These are phyloP conservation scores for Cladorrhinum sp. DNA, from an alignment of 2,329 filamentous ascomycete genomes.

Conservation along the genomic window DNA sequence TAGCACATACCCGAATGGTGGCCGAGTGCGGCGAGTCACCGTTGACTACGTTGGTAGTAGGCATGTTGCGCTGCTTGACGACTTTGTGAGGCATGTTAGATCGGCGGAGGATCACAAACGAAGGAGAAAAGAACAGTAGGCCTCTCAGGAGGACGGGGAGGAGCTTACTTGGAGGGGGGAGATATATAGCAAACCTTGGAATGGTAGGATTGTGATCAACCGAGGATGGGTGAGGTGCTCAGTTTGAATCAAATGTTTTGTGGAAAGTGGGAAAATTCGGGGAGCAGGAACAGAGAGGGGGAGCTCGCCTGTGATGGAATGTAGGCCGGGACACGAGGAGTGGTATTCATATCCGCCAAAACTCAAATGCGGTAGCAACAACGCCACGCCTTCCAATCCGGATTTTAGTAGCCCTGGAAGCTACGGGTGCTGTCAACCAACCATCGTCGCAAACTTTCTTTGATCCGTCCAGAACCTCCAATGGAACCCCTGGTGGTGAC, in stretches of 20 bases:
- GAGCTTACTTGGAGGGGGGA: neutral
- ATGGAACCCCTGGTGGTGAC: neutral
- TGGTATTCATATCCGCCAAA: neutral
- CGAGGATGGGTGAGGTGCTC: neutral
- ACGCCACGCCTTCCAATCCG: neutral
- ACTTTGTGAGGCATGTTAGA: slow-evolving; percentile 10
- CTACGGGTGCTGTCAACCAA: neutral
- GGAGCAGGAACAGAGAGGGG: neutral
- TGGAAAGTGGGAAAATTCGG: neutral
- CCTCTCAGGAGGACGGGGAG: neutral
- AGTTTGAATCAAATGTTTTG: neutral
- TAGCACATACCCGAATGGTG: slow-evolving; percentile 1
- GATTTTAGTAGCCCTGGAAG: neutral
- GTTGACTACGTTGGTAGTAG: slow-evolving; percentile 7
- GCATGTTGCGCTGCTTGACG: slow-evolving; percentile 5
- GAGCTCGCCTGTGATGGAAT: neutral
- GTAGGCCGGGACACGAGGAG: neutral
- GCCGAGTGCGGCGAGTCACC: slow-evolving; percentile 5
- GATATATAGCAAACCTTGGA: neutral
- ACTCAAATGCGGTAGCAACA: neutral
- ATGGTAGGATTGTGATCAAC: neutral
- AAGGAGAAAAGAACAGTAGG: neutral
- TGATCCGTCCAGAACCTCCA: neutral
- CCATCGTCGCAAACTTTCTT: neutral
- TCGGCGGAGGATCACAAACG: neutral